These are phyloP conservation scores for Dendrobium chrysotoxum DNA, from an alignment of 106 monocot species.

Conservation along the genomic window DNA sequence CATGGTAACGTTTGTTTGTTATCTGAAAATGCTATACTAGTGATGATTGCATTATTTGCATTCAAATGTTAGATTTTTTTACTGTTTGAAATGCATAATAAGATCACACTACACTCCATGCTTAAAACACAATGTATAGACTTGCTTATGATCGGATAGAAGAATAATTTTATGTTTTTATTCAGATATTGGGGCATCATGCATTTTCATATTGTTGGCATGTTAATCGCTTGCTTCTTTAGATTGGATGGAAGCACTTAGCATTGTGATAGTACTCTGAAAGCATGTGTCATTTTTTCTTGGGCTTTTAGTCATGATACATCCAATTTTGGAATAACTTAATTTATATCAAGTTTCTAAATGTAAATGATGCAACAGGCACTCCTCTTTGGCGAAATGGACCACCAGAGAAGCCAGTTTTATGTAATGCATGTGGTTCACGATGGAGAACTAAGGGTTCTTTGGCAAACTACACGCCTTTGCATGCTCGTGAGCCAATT, in stretches of 20 bases:
- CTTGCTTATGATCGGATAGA: not conserved
- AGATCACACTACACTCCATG: not conserved
- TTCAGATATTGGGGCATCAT: not conserved
- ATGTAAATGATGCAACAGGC: slow-evolving; percentile 43
- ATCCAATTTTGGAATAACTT: not conserved
- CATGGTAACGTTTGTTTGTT: not conserved
- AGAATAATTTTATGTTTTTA: not conserved
- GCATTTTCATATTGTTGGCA: not conserved
- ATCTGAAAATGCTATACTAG: not conserved
- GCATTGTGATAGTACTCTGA: not conserved
- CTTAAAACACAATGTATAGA: not conserved
- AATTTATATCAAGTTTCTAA: slow-evolving; percentile 1
- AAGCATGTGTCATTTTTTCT: not conserved
- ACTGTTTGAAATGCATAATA: not conserved
- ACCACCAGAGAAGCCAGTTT: slow-evolving; percentile 93
- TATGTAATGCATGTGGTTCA: slow-evolving; percentile 99
- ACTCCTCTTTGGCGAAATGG: slow-evolving; percentile 99
- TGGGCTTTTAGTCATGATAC: not conserved
- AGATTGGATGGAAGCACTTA: not conserved
- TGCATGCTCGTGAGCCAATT: slow-evolving; percentile 69
- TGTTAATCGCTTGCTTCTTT: not conserved
- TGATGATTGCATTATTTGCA: slow-evolving; percentile 2
- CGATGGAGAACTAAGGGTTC: slow-evolving; percentile 99
- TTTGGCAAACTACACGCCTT: slow-evolving; percentile 82
- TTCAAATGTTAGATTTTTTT: not conserved